Base-by-base conservation (phyloP, 129 eudicot genomes). In the Centella asiatica region DNA sequence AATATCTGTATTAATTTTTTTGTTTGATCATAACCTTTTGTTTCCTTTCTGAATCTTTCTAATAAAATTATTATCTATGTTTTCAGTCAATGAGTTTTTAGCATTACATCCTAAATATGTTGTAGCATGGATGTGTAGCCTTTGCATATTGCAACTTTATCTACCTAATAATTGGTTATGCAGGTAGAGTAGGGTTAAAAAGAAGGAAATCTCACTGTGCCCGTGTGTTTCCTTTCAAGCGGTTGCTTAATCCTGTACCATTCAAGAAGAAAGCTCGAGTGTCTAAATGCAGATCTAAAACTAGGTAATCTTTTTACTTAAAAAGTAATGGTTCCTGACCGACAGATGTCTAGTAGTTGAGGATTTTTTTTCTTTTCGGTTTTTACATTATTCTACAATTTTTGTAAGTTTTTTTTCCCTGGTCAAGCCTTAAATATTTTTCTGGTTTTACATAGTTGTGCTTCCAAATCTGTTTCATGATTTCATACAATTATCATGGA, bases 211-310 rank as follows among this genome's bases (percentile, higher is more conserved):
- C 78, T 59, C 55, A 12, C 51, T 73, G 47, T 66, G 63, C 77
- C 6, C 40, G 63, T 31, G 49, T 72, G 47, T 82, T 82, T 57
- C 95, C 95, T 61, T 82, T 82, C 64, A 92, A 83, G 64, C 81
- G 75, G 24, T 69, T 82, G 59, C 64, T 83, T 62, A 74, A 62
- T 50, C 78, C 78, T 58, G 60, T 72, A 58, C 74, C 77, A 49
- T 74, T 68, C 57, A 81, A 81, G 78, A 83, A 53, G 85, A 87
- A 75, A 65, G 57, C 68, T 70, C 46, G 69, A 57, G 77, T 48
- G 67, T 69, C 7, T n/a, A 74, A 52, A 65, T 64, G 63, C 27
- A 69, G 72, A 62, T 47, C 52, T 44, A 56, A 60, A 67, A 42
- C 60, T 59, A 63, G 76, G 87, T 84, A 58, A 85, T 86, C n/a